These are phyloP conservation scores for Daldinia loculata DNA, from an alignment of 495 filamentous ascomycete genomes.

Conservation along the genomic window DNA sequence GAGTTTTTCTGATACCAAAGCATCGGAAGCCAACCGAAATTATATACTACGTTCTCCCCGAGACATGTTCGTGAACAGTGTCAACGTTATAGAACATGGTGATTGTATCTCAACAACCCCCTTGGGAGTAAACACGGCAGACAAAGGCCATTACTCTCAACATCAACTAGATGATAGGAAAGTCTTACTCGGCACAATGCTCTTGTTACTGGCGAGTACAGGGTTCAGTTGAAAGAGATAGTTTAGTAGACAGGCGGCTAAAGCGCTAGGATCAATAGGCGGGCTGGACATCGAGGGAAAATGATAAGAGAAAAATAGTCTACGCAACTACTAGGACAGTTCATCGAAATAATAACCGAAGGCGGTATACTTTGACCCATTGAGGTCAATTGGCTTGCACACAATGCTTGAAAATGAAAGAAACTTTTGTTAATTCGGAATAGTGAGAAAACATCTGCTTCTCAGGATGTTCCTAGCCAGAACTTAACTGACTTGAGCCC, in stretches of 20 bases:
- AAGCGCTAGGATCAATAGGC: background rate
- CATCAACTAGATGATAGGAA: background rate
- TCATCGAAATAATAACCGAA: conserved; percentile 30
- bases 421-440: conserved; percentile 48
- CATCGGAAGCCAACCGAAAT: background rate
- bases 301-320: conserved; percentile 12
- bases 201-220: background rate
- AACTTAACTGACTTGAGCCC: conserved; percentile 27
- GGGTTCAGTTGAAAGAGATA: background rate
- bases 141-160: background rate
- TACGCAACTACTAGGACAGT: conserved; percentile 39
- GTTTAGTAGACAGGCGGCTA: background rate
- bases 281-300: background rate
- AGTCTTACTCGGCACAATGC: background rate
- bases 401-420: conserved; percentile 37
- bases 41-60: background rate
- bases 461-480: conserved; percentile 42
- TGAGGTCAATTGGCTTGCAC: conserved; percentile 22
- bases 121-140: too few relatives aligned
- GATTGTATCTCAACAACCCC: background rate
- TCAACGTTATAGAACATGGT: background rate
- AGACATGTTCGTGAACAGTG: background rate
- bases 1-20: background rate
- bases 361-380: conserved; percentile 21
- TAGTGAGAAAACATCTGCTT: conserved; percentile 35